phyloP scores from a whole-genome alignment of 176 grass and related monocot species.

The Zoysia japonica region DNA sequence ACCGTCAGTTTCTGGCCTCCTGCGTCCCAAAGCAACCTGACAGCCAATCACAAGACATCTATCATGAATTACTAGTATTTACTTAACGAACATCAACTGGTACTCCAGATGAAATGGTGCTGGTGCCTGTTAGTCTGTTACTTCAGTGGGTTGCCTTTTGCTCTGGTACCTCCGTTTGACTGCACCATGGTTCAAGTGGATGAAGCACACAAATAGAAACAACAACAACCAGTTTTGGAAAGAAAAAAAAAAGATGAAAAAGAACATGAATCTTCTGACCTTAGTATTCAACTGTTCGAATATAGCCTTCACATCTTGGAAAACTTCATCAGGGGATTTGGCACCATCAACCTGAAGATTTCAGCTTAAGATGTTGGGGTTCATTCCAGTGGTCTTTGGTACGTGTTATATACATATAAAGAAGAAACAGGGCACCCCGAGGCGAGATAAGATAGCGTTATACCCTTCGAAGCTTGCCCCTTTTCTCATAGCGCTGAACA shows the following conservation, averaged over 20 bases:
- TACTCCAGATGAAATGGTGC: background rate
- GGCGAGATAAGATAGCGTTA: background rate
- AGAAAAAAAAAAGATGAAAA: background rate
- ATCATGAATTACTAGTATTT: background rate
- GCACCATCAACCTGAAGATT: constrained; percentile 52
- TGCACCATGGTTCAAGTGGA: background rate
- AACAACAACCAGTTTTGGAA: background rate
- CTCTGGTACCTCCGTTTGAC: constrained; percentile 9
- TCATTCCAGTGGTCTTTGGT: background rate
- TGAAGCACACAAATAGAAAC: background rate
- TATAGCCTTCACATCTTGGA: constrained; percentile 56
- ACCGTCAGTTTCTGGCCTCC: constrained; percentile 24
- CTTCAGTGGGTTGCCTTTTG: constrained; percentile 32
- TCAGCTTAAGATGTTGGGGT: background rate
- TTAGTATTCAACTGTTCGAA: constrained; percentile 34
- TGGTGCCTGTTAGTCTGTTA: background rate
- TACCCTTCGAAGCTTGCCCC: constrained; percentile 54
- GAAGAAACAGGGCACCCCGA: background rate
- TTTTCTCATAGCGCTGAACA: constrained; percentile 53
- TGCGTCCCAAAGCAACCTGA: constrained; percentile 51
- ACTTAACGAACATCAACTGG: background rate
- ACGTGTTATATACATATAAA: background rate
- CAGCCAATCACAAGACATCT: background rate
- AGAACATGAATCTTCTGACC: constrained; percentile 20
- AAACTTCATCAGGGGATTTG: constrained; percentile 49